Base-by-base conservation (phyloP, 805 yeast genomes). In the Kodamaea sagamina region DNA sequence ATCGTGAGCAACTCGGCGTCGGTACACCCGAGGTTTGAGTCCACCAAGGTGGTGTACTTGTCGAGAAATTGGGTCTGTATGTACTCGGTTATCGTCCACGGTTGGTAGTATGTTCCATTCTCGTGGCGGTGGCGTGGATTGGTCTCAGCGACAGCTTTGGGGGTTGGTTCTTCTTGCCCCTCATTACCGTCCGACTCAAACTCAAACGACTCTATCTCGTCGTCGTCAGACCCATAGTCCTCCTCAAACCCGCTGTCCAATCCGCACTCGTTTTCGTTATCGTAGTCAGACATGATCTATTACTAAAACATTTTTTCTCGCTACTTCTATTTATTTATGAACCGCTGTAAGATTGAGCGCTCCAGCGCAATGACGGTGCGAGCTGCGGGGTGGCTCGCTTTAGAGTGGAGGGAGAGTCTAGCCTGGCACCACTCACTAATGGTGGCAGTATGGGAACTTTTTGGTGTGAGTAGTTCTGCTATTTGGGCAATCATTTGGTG, bases 1-100 rank as follows among this genome's bases (percentile, higher is more conserved):
- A 70, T 56, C 15, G 65, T 51, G 16, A 68, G 41, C 13, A 65
- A 43, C 26, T 68, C 72, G 39, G 63, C 68, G 8, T 50, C 42
- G 8, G 55, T 34, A 41, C 68, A 61, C 17, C 49, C 48, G 17
- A 68, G 49, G 22, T 59, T 56, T 31, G 49, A 49, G 15, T 50
- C 43, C 34, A 51, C 53, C 27, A 68, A 52, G 35, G 38, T 42
- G 12, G 47, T 44, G 11, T 56, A 58, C 26, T 59, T 55, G 17
- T 48, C 52, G 6, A 67, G 36, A 29, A 60, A 59, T 21, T 49
- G 53, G 16, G 44, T 43, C 21, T 59, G 53, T 13, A 68, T 55
- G 43, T 55, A 63, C 25, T 56, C 53, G 8, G 50, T 47, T 10
- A 62, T 24, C 3, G 52, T 52, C 69, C 68, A 64, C 6, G 64